phyloP scores from a whole-genome alignment of 306 rosid genomes.

The Purshia tridentata region DNA sequence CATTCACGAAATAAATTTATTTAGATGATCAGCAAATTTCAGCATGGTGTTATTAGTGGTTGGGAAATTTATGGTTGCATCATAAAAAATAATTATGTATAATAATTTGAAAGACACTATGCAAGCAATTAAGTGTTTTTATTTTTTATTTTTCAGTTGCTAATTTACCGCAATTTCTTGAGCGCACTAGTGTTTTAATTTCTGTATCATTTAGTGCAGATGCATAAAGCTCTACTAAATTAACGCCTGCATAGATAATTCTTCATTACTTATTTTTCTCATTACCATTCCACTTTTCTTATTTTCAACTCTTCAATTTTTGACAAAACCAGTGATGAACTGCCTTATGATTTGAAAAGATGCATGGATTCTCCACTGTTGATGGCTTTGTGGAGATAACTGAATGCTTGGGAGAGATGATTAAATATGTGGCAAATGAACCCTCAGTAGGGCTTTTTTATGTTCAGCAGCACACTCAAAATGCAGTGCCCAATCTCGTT shows the following conservation, averaged over 20 bases:
- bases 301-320: constrained; percentile 10
- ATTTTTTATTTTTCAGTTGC: background rate
- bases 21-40: too few relatives aligned
- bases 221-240: constrained; percentile 7
- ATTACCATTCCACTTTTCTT: constrained; percentile 7
- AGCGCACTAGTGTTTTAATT: background rate
- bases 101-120: background rate
- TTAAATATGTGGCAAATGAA: constrained; percentile 74
- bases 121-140: background rate
- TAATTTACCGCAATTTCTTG: background rate
- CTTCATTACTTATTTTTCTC: background rate
- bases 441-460: constrained; percentile 90
- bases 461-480: constrained; percentile 84
- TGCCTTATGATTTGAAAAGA: constrained; percentile 51
- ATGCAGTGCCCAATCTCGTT: constrained; percentile 64
- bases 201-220: background rate
- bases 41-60: background rate
- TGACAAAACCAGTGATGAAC: constrained; percentile 49
- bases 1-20: too few relatives aligned
- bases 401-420: constrained; percentile 82
- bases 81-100: background rate
- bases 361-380: constrained; percentile 77
- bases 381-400: constrained; percentile 90
- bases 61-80: background rate
- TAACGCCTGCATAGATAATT: background rate